Base-by-base conservation (phyloP, 208 protist species). In the Spongospora subterranea region DNA sequence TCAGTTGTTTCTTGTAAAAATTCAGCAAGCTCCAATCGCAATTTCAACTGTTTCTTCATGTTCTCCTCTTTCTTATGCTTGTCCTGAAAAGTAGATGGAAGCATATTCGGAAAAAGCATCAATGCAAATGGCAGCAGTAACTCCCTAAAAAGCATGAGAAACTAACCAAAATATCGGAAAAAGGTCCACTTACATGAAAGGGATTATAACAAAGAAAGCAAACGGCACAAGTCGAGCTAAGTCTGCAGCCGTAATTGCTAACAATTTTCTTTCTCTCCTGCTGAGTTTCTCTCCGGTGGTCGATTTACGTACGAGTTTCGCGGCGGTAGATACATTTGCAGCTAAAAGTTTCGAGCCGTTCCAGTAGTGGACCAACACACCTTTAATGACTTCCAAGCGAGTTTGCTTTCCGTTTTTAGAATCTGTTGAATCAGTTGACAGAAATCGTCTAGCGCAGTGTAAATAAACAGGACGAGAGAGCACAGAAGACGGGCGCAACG, bases 41-140 rank as follows among this genome's bases (percentile, higher is more conserved):
- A 54, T 29, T 90, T 92, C 91, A 53, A 50, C 65, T 93, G 53
- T 76, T 64, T 92, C n/a, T 91, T 90, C 64, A 45, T 35, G 0
- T 46, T 32, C 43, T 35, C 17, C n/a, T 91, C 92, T 88, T 93
- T 91, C 46, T 93, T 89, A n/a, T 90, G 0, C 17, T 92, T 93
- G 89, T 90, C 92, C 91, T 98, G 95, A 93, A 98, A 99, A 0
- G 97, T 98, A 29, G 95, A 97, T 39, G 98, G 98, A 88, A 98
- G 97, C 54, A 99, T 94, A 29, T 97, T 97, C 39, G 98, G 98
- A 94, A 99, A 99, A 93, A 98, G 96, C 90, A 97, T 98, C 43
- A 99, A 93, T 6, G 96, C 94, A 43, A 99, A 95, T 0, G 98
- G 98, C 46, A 99, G 94, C 54, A 97, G 93, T 64, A 99, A 94